phyloP scores from a whole-genome alignment of 805 yeast genomes.

The Schizosaccharomyces japonicus region DNA sequence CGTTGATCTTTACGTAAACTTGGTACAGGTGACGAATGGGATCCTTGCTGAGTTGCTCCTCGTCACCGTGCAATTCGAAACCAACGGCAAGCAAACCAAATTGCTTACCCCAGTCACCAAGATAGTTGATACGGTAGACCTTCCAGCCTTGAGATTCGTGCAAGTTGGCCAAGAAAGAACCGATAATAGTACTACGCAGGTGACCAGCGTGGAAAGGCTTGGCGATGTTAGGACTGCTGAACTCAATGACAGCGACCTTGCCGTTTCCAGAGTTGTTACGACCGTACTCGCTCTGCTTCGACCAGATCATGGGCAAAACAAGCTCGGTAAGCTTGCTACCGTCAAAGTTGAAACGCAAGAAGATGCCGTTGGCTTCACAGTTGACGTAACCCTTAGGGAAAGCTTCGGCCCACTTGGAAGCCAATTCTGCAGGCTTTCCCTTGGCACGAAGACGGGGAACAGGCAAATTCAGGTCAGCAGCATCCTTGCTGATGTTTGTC shows the following conservation, averaged over 20 bases:
- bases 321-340: conserved; percentile 40
- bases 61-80: conserved; percentile 62
- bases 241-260: conserved; percentile 59
- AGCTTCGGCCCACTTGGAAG: conserved; percentile 51
- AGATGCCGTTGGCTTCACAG: conserved; percentile 70
- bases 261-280: conserved; percentile 45
- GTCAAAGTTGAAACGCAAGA: conserved; percentile 68
- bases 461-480: conserved; percentile 83
- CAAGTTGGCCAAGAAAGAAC: conserved; percentile 77
- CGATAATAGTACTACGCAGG: conserved; percentile 88
- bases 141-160: conserved; percentile 81
- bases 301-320: conserved; percentile 46
- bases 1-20: conserved; percentile 71
- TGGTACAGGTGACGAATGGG: conserved; percentile 89
- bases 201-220: conserved; percentile 99
- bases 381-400: conserved; percentile 51
- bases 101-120: conserved; percentile 99
- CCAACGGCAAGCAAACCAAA: conserved; percentile 91
- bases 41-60: conserved; percentile 40
- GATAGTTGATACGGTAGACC: conserved; percentile 76
- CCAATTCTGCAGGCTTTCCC: conserved; percentile 52
- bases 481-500: conserved; percentile 29
- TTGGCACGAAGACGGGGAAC: conserved; percentile 71
- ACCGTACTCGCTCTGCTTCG: conserved; percentile 43
- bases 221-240: conserved; percentile 94